Base-by-base conservation (phyloP, 495 filamentous ascomycete species). In the Penicillium salamii region DNA sequence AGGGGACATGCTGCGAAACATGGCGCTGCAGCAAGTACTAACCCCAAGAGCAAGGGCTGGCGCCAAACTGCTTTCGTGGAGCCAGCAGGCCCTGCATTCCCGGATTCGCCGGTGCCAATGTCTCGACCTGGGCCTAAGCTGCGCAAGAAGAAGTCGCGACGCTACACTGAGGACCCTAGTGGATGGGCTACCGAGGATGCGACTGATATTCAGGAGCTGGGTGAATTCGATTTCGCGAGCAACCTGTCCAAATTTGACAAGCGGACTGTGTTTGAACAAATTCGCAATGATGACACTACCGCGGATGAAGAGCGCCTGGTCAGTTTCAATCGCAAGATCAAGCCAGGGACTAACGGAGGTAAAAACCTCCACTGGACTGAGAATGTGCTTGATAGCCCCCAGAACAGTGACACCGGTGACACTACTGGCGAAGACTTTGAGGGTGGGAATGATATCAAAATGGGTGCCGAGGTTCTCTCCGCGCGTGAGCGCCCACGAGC, bases 111-210 rank as follows among this genome's bases (percentile, higher is more conserved):
- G 11, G 61, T 63, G 26, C 41, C 37, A n/a, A 43, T 46, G n/a
- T 20, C 43, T 14, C 59, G 59, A 23, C 42, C 58, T 34, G 66
- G 58, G 50, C 55, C 62, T 18, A 60, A 67, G 69, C 77, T 65
- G 69, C 77, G 56, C 63, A 85, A 61, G 78, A 79, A 76, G 63
- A 78, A 70, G 58, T 73, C 75, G 49, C 78, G 75, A 26, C 71
- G 74, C 24, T 75, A 77, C 20, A 72, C 74, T 9, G 79, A 80
- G 18, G 77, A 86, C 52, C 79, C 88, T 15, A 95, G 87, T 69
- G 93, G 90, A 11, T 98, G 93, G 93, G 91, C 90, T 32, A 97
- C 92, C 0, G 93, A 95, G 63, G 91, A 97, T 67, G 90, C 90
- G 19, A 95, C 90, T 2, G 93, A 98, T 67, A 90, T 96, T n/a